Conservation (phyloP, 129 eudicot genomes). For the Pulicaria dysenterica region DNA sequence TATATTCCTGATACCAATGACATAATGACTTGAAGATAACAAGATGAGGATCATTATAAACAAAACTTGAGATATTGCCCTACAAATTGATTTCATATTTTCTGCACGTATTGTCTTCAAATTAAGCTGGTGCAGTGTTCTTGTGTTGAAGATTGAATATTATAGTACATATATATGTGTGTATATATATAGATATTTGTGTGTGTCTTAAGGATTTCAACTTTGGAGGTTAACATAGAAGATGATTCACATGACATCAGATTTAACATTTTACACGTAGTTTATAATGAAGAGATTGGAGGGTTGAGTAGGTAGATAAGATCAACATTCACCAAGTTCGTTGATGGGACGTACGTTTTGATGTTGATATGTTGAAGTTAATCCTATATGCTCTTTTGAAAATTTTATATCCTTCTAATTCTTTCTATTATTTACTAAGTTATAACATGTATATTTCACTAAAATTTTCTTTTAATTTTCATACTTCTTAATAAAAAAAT, state of each 20-base stretch:
- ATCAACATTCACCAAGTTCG: slow-evolving; percentile 23
- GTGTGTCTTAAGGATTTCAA: slow-evolving; percentile 9
- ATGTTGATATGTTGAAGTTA: slow-evolving; percentile 27
- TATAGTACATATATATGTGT: not conserved
- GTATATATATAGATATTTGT: not conserved
- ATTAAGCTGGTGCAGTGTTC: slow-evolving; percentile 8
- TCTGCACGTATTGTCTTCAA: not conserved
- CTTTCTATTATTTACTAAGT: too few relatives aligned
- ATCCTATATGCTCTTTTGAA: not conserved
- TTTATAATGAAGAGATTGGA: slow-evolving; percentile 30
- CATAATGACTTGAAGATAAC: slow-evolving; percentile 3
- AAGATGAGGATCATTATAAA: slow-evolving; percentile 27
- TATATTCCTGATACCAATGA: slow-evolving; percentile 27
- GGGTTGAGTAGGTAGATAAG: slow-evolving; percentile 29
- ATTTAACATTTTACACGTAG: slow-evolving; percentile 39
- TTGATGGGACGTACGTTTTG: slow-evolving; percentile 30
- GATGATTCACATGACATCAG: slow-evolving; percentile 30
- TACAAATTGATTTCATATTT: slow-evolving; percentile 25
- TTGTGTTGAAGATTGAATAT: slow-evolving; percentile 9
- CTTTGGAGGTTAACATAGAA: slow-evolving; percentile 17
- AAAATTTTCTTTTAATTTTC: too few relatives aligned
- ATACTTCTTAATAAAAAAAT: too few relatives aligned
- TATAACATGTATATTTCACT: too few relatives aligned
- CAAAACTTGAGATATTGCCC: not conserved
- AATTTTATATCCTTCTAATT: too few relatives aligned